phyloP scores from a whole-genome alignment of 108 stramenopile species.

The Thalassiosira profunda region DNA sequence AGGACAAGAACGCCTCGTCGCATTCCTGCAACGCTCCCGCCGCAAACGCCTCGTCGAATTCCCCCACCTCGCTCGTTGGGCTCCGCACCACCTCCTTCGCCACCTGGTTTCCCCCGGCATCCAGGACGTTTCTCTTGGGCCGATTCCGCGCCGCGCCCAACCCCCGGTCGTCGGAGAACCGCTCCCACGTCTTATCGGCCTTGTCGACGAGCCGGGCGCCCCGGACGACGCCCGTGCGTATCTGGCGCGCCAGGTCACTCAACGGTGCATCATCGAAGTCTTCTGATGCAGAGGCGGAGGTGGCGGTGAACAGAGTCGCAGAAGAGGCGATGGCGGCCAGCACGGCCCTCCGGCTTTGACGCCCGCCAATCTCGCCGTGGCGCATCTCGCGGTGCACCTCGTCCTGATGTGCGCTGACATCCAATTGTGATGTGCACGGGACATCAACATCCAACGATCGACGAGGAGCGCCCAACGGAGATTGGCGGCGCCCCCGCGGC shows the following conservation, averaged over 20 bases:
- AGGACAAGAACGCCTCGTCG: conserved; percentile 47
- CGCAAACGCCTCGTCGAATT: conserved; percentile 18
- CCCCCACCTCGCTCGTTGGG: not conserved
- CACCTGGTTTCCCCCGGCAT: conserved; percentile 6
- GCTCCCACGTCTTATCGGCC: conserved; percentile 81
- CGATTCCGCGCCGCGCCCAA: conserved; percentile 54
- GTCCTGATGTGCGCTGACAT: too few species aligned
- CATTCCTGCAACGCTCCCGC: conserved; percentile 12
- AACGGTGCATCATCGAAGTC: conserved; percentile 22
- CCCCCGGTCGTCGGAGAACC: conserved; percentile 72
- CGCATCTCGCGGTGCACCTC: too few species aligned
- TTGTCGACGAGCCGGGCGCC: conserved; percentile 85
- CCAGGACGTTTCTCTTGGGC: conserved; percentile 24
- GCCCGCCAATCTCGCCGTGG: too few species aligned
- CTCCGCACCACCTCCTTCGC: conserved; percentile 2
- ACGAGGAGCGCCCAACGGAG: too few species aligned
- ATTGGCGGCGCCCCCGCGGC: too few species aligned
- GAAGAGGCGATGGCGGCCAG: too few species aligned
- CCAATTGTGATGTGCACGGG: too few species aligned
- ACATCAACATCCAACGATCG: too few species aligned
- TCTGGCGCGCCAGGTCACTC: conserved; percentile 24
- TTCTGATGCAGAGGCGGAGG: too few species aligned
- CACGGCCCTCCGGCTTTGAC: too few species aligned
- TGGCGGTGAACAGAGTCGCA: too few species aligned
- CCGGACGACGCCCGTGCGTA: conserved; percentile 60